Evolutionary conservation across 148 eudicot genomes (phyloP), one percentile per base, ranked within the genome.

Genomic region (Rhododendron griersonianum): DNA sequence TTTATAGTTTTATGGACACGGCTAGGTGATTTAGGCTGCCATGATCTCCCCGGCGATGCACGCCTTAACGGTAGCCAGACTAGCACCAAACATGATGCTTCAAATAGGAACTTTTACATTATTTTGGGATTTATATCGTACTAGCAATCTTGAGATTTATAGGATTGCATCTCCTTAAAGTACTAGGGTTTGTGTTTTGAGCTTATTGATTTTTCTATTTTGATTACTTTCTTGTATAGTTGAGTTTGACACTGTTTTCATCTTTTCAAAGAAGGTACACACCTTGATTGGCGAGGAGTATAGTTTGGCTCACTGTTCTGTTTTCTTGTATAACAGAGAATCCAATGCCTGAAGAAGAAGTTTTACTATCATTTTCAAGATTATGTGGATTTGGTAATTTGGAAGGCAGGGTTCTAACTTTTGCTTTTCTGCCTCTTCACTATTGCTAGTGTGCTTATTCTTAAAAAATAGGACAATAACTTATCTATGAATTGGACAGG

Each of bases 291-390:
- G 28, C 51, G 45, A 37, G 71, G 59, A 37, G 71, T 18, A 67
- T 57, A n/a, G 18, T 21, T 28, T 37, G 76, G 85, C 71, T 87
- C 45, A 79, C 74, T 87, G 59, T 79, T 81, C 78, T 87, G 21
- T 65, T 77, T 18, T 82, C 45, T 86, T 88, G 55, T 87, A 86
- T 53, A 45, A 84, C 98, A 97, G 99, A 94, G 98, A 90, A 91
- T 94, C 87, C 99, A 97, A 83, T 91, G 87, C 91, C 89, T 95
- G 94, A 97, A 97, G 94, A 97, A 95, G 94, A 95, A 93, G 91
- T 97, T 97, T 88, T 97, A 95, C 89, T 93, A 89, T 87, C 93
- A 92, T 90, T 95, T 97, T 90, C 98, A 95, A 91, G 96, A 93
- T 92, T 97, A 97, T 78, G 93, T 91, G 63, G 98, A 97, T 89